Percentiles rank a stretch among this genome's conserved stretches.
phyloP scores from a whole-genome alignment of 163 green algal genomes.

The Scenedesmus sp. region DNA sequence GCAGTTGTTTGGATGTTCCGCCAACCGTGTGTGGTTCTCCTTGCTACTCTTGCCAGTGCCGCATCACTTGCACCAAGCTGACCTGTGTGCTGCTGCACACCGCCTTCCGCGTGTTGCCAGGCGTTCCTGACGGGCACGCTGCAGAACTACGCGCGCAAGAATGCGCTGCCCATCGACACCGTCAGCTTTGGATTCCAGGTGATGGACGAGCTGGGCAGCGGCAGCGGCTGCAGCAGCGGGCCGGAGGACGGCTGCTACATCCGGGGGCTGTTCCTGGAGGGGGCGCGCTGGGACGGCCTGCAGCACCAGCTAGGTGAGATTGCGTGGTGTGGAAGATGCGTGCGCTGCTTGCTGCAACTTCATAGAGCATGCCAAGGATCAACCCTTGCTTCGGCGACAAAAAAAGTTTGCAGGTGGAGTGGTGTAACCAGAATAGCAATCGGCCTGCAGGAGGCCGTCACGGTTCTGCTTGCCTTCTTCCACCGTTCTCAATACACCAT shows the following conservation, averaged over 20 bases:
- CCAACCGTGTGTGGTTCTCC: background rate
- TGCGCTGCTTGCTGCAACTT: too few species aligned
- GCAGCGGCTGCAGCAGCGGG: background rate
- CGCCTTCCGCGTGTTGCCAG: conserved; percentile 42
- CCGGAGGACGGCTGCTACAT: conserved; percentile 84
- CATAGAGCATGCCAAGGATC: too few species aligned
- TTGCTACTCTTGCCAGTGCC: background rate
- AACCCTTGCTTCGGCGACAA: too few species aligned
- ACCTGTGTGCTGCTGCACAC: background rate
- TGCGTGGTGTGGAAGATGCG: too few species aligned
- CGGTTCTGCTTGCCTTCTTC: too few species aligned
- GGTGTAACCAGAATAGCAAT: too few species aligned
- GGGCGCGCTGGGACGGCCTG: conserved; percentile 75
- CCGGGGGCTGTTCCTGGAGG: conserved; percentile 86
- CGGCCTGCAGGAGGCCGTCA: too few species aligned
- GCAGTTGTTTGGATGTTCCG: too few species aligned
- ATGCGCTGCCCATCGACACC: conserved; percentile 85
- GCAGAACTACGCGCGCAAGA: conserved; percentile 88
- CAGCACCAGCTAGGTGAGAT: conserved; percentile 66
- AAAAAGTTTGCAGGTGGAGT: too few species aligned
- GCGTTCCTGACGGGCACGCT: conserved; percentile 89
- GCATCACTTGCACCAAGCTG: too few species aligned
- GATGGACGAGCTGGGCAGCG: conserved; percentile 64
- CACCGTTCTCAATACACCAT: too few species aligned
- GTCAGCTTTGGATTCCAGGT: conserved; percentile 83